These are phyloP conservation scores for Chernovozyma aurita DNA, from an alignment of 1,139 yeast genomes.

Conservation along the genomic window DNA sequence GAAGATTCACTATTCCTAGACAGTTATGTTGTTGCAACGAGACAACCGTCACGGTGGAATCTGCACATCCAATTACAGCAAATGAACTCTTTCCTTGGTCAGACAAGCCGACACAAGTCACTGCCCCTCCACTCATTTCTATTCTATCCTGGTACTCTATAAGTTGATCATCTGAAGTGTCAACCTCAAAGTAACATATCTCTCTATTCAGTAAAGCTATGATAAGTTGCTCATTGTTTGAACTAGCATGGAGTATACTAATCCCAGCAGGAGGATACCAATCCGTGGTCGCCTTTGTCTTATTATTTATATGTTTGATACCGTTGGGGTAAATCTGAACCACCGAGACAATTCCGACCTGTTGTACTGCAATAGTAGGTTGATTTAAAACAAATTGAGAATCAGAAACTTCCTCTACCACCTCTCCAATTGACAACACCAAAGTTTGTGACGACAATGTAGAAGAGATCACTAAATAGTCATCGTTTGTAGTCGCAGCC, in stretches of 20 bases:
- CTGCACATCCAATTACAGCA: conserved; percentile 68
- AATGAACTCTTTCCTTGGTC: conserved; percentile 41
- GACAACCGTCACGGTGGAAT: conserved; percentile 64
- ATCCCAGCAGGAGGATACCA: conserved; percentile 90
- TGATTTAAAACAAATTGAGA: conserved; percentile 55
- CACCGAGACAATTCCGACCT: conserved; percentile 59
- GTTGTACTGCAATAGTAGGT: conserved; percentile 66
- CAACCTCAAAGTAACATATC: conserved; percentile 79
- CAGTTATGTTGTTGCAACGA: conserved; percentile 63
- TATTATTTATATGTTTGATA: conserved; percentile 53
- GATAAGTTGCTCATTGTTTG: conserved; percentile 65
- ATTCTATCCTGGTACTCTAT: conserved; percentile 65
- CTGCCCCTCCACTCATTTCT: conserved; percentile 46
- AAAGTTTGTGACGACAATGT: conserved; percentile 54
- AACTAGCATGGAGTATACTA: conserved; percentile 52
- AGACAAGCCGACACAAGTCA: conserved; percentile 55
- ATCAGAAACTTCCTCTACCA: conserved; percentile 70
- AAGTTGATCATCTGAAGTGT: conserved; percentile 54
- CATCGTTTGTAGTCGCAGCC: conserved; percentile 47
- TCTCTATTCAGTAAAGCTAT: conserved; percentile 71
- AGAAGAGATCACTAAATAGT: conserved; percentile 65
- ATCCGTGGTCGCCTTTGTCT: conserved; percentile 34
- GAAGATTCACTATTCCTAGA: conserved; percentile 60
- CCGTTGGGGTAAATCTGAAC: conserved; percentile 75
- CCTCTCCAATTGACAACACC: conserved; percentile 73